Percentiles rank a stretch among this genome's conserved stretches.
Evolutionary conservation across 768 basidiomycete species (phyloP).

Genomic region (Ramaria sp.): DNA sequence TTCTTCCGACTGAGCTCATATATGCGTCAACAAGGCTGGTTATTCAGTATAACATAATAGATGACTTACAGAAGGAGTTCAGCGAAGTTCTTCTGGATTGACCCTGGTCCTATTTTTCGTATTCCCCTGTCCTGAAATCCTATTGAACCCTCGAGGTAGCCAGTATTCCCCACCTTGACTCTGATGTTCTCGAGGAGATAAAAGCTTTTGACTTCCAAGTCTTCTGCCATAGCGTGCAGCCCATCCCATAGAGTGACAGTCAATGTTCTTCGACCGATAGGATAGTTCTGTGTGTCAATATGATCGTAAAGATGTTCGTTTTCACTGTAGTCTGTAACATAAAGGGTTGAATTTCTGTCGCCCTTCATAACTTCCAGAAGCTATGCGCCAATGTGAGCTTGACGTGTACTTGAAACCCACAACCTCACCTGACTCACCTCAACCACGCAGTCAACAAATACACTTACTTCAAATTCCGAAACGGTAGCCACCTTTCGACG

Average conservation of each 20-base stretch:
- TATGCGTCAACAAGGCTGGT: conserved; percentile 8
- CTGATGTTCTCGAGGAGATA: conserved; percentile 44
- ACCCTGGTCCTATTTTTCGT: conserved; percentile 29
- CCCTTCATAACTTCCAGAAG: background rate
- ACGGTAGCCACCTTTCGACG: background rate
- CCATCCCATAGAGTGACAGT: conserved; percentile 41
- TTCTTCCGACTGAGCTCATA: conserved; percentile 13
- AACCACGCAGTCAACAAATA: conserved; percentile 8
- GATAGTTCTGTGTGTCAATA: conserved; percentile 26
- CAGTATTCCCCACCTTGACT: conserved; percentile 21
- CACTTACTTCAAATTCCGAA: background rate
- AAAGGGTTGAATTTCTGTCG: conserved; percentile 26
- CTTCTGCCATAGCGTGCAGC: conserved; percentile 31
- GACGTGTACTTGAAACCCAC: background rate
- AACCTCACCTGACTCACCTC: conserved; percentile 1
- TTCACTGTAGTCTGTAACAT: conserved; percentile 57
- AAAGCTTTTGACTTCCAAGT: conserved; percentile 29
- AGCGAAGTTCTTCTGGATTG: conserved; percentile 28
- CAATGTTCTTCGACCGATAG: conserved; percentile 34
- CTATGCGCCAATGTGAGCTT: background rate
- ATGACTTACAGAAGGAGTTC: conserved; percentile 34
- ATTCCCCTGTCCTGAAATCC: conserved; percentile 17
- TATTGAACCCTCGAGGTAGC: background rate
- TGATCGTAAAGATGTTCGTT: conserved; percentile 32
- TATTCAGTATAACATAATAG: conserved; percentile 18